phyloP scores from a whole-genome alignment of 352 stramenopile species.

The Elongisporangium prolatum region DNA sequence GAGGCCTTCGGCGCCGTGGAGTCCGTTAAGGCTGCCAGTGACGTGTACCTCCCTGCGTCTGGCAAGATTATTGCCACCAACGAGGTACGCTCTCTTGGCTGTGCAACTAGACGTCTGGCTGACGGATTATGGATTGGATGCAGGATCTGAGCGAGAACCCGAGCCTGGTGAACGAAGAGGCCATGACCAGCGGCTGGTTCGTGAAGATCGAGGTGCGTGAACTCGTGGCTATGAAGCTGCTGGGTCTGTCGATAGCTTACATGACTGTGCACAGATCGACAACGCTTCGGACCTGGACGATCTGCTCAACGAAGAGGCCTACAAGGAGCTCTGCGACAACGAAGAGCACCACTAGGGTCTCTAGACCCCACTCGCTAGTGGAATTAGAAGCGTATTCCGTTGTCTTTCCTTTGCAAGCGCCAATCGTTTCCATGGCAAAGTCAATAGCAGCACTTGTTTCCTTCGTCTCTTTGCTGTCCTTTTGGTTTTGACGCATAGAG shows the following conservation, averaged over 20 bases:
- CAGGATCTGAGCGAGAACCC: slow-evolving; percentile 76
- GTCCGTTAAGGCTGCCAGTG: slow-evolving; percentile 98
- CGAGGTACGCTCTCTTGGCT: slow-evolving; percentile 39
- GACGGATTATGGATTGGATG: slow-evolving; percentile 4
- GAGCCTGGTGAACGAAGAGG: slow-evolving; percentile 85
- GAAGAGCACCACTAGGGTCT: slow-evolving; percentile 57
- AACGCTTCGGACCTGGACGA: slow-evolving; percentile 69
- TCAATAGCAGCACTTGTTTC: background rate
- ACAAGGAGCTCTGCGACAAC: slow-evolving; percentile 85
- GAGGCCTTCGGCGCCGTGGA: slow-evolving; percentile 96
- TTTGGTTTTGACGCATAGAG: background rate
- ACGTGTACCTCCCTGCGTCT: slow-evolving; percentile 94
- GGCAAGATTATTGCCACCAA: slow-evolving; percentile 95
- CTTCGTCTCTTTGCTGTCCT: background rate
- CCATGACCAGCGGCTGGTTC: slow-evolving; percentile 85
- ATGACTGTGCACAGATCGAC: slow-evolving; percentile 33
- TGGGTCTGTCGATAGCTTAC: slow-evolving; percentile 4
- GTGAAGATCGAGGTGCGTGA: slow-evolving; percentile 81
- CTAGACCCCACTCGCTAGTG: slow-evolving; percentile 12
- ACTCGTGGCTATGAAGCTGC: slow-evolving; percentile 2
- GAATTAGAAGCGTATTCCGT: background rate
- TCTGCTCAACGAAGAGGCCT: slow-evolving; percentile 76
- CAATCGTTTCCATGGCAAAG: background rate
- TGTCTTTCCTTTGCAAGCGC: background rate
- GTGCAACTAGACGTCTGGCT: too few species aligned